Evolutionary conservation across 2,329 filamentous ascomycete species (phyloP).

Genomic region (Thermothelomyces thermophilus): DNA sequence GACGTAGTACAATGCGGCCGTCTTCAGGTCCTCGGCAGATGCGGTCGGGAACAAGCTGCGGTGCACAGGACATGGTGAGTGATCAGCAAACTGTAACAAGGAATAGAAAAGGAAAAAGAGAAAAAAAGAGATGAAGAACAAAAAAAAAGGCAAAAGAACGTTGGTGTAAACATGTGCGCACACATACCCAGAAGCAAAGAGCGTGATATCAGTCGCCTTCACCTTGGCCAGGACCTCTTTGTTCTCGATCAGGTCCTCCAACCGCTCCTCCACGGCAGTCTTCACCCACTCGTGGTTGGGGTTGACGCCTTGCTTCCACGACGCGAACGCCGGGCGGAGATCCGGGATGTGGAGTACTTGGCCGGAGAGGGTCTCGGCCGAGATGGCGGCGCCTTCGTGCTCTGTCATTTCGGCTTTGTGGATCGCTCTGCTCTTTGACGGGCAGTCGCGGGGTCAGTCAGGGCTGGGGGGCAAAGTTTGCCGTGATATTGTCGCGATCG

Average conservation of each 20-base stretch:
- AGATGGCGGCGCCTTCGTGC: not conserved
- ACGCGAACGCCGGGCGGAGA: constrained; percentile 6
- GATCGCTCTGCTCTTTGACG: no score
- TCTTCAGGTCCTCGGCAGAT: constrained; percentile 9
- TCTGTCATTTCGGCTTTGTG: not conserved
- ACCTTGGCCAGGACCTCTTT: constrained; percentile 5
- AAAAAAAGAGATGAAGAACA: no score
- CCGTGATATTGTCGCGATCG: no score
- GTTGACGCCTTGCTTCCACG: constrained; percentile 17
- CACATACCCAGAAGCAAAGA: constrained; percentile 13
- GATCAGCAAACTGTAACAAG: no score
- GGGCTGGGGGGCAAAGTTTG: no score
- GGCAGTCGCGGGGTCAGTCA: no score
- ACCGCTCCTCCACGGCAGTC: constrained; percentile 5
- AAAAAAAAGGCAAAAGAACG: not conserved
- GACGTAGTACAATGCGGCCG: constrained; percentile 13
- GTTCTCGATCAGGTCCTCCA: constrained; percentile 7
- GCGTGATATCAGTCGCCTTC: constrained; percentile 12
- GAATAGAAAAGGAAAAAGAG: no score
- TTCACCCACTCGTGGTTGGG: constrained; percentile 6
- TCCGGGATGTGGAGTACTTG: constrained; percentile 13
- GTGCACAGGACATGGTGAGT: no score
- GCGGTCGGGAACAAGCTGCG: constrained; percentile 12
- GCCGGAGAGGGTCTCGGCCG: not conserved
- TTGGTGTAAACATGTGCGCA: not conserved